These are phyloP conservation scores for Actinomucor elegans DNA, from an alignment of 371 early-diverging fungal species.

Conservation along the genomic window DNA sequence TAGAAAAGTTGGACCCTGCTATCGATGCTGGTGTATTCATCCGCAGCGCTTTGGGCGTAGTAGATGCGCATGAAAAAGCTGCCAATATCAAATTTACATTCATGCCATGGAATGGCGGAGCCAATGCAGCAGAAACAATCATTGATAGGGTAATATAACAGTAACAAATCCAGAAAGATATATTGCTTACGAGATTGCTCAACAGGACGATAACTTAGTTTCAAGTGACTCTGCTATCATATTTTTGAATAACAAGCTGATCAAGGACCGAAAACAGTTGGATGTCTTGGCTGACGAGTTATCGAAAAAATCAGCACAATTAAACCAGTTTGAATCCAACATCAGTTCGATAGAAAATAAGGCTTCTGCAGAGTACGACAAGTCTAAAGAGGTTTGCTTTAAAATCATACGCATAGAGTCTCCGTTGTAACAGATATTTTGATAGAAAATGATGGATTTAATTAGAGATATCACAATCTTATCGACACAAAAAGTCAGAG, in stretches of 20 bases:
- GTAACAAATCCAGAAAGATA: no score
- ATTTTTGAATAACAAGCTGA: slow-evolving; percentile 63
- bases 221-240: slow-evolving; percentile 56
- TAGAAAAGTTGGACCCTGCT: slow-evolving; percentile 48
- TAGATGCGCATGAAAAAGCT: slow-evolving; percentile 16
- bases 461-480: slow-evolving; percentile 51
- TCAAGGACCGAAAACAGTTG: slow-evolving; percentile 54
- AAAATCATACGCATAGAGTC: no score
- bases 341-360: slow-evolving; percentile 21
- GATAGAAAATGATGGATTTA: slow-evolving; percentile 48
- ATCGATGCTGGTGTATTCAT: slow-evolving; percentile 57
- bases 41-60: slow-evolving; percentile 19
- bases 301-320: slow-evolving; percentile 25
- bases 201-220: slow-evolving; percentile 55
- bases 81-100: slow-evolving; percentile 31
- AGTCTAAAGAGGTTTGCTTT: slow-evolving; percentile 30
- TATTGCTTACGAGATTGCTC: no score
- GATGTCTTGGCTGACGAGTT: slow-evolving; percentile 52
- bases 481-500: slow-evolving; percentile 50
- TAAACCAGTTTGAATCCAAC: slow-evolving; percentile 18
- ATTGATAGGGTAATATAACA: slow-evolving; percentile 47
- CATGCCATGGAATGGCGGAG: slow-evolving; percentile 45
- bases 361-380: slow-evolving; percentile 34
- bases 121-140: slow-evolving; percentile 36
- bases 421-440: no score